Conservation (phyloP, 805 yeast genomes). For the Nakazawaea siamensis region DNA sequence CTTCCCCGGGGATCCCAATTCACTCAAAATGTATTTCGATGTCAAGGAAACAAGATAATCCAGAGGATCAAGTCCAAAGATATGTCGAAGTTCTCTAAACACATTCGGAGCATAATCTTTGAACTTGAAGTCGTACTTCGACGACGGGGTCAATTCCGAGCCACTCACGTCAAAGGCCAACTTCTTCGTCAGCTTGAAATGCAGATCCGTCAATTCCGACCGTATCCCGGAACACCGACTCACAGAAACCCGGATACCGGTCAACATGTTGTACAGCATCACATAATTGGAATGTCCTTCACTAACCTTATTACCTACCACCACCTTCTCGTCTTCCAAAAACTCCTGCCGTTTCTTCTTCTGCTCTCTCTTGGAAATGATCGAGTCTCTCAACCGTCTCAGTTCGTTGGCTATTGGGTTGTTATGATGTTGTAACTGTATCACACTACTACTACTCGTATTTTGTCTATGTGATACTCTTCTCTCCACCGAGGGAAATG, state of each 20-base stretch:
- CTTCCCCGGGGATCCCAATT: conserved; percentile 92
- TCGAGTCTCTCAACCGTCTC: conserved; percentile 40
- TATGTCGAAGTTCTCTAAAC: conserved; percentile 71
- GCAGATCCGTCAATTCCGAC: conserved; percentile 60
- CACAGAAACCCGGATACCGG: conserved; percentile 94
- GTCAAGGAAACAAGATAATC: conserved; percentile 90
- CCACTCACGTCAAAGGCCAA: conserved; percentile 84
- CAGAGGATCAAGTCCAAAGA: conserved; percentile 89
- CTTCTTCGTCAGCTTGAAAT: conserved; percentile 68
- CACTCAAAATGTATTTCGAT: conserved; percentile 85
- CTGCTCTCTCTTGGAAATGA: conserved; percentile 33
- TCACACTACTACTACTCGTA: too few relatives aligned
- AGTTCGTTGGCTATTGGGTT: conserved; percentile 34
- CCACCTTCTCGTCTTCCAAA: conserved; percentile 45
- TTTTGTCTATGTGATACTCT: too few relatives aligned
- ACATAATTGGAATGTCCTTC: conserved; percentile 94
- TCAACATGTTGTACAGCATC: conserved; percentile 93
- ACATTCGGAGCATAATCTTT: conserved; percentile 96
- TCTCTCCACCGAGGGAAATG: too few relatives aligned
- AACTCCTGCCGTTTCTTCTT: conserved; percentile 32
- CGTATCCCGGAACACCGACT: conserved; percentile 84
- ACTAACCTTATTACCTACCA: conserved; percentile 73
- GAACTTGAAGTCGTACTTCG: conserved; percentile 92
- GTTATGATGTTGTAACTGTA: too few relatives aligned
- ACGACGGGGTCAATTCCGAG: conserved; percentile 83